These are phyloP conservation scores for Podaxis carcinomalis DNA, from an alignment of 768 basidiomycete species.

Conservation along the genomic window DNA sequence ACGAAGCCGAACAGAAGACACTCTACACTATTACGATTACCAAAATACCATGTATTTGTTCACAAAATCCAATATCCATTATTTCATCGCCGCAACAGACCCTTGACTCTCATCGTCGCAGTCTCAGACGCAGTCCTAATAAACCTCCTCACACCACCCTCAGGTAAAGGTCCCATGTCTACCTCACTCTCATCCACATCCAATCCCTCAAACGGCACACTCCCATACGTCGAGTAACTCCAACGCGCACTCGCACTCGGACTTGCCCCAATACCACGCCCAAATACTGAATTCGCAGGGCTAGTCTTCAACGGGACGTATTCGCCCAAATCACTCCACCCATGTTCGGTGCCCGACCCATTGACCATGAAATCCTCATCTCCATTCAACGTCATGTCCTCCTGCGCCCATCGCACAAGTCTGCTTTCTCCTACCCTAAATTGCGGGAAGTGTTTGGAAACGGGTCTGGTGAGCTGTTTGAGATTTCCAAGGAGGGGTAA, in stretches of 20 bases:
- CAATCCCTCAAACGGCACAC: neutral
- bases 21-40: no score
- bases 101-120: neutral
- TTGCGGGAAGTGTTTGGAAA: constrained; percentile 20
- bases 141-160: neutral
- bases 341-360: constrained; percentile 23
- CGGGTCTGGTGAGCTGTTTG: constrained; percentile 14
- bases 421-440: constrained; percentile 36
- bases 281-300: constrained; percentile 11
- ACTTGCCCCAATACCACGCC: neutral
- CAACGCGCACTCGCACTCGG: neutral
- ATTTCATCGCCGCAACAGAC: neutral
- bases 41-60: no score
- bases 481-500: constrained; percentile 17
- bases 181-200: constrained; percentile 1
- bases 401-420: constrained; percentile 44
- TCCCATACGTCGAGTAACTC: constrained; percentile 2
- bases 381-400: constrained; percentile 37
- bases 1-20: no score
- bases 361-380: constrained; percentile 45
- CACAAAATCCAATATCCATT: no score
- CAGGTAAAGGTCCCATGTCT: neutral
- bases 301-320: constrained; percentile 42
- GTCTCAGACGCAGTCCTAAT: neutral
- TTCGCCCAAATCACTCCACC: constrained; percentile 30